Evolutionary conservation across 768 basidiomycete species (phyloP), one percentile per base, ranked within the genome.

Genomic region (Pleurotus platypus): DNA sequence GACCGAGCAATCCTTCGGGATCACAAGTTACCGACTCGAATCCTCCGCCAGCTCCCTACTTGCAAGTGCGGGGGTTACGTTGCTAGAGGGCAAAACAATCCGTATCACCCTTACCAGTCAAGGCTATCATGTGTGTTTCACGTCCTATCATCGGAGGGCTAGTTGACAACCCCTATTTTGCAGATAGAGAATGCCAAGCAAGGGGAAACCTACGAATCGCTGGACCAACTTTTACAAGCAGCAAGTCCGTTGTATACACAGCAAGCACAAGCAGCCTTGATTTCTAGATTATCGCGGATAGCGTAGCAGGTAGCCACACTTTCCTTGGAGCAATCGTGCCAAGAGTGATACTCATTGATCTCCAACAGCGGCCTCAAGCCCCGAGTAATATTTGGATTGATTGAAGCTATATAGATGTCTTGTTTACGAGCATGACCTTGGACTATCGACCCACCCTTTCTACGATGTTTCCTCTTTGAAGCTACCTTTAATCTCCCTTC

Each of bases 1-100:
- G 37, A 68, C 68, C 30, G 87, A 89, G 62, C 83, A 88, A 59
- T 70, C 76, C 4, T 85, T 82, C 61, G 82, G 81, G 15, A 76
- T 89, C 58, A 63, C 71, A 40, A 69, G 72, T 59, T 87, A 77
- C 62, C 70, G 73, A 2, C 63, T 85, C 48, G 62, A 65, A 18
- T 63, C 70, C 46, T 66, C 73, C 0, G 74, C 57, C 20, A 51
- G 77, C 2, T 61, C 72, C 1, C 70, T 78, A 51, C 77, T 82
- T 61, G 83, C 86, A 12, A 70, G 70, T 9, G 85, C 85, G 4
- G 69, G 70, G 20, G 76, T 88, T 45, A 78, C 76, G 3, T 68
- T 85, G 3, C 70, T 87, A 9, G 88, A 90, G 63, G 86, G 82
- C 9, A 69, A 71, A 3, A 66, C 57, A 13, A 62, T 87, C 18